A percentile compares a stretch with the other conserved stretches of the same genome.
Evolutionary conservation across 1,284 basidiomycete genomes (phyloP).

Genomic region (Fomitiporia mediterranea): DNA sequence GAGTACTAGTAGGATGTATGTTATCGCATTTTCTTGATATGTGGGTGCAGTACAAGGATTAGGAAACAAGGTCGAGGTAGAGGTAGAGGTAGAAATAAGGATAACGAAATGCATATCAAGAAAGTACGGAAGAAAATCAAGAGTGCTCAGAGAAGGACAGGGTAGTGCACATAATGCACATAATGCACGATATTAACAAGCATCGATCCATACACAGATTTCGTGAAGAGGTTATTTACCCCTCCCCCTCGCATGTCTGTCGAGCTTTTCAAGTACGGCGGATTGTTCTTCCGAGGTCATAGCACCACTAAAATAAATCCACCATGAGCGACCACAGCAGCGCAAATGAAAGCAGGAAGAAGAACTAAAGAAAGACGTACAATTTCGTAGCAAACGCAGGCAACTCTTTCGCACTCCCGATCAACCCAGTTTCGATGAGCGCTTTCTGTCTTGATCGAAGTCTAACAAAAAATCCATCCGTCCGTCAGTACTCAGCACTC

Average conservation of each 20-base stretch:
- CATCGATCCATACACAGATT: background rate
- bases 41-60: no score
- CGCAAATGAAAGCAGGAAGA: background rate
- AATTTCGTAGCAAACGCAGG: slow-evolving; percentile 57
- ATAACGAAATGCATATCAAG: background rate
- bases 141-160: background rate
- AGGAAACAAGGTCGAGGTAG: no score
- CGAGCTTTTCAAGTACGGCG: slow-evolving; percentile 14
- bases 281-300: slow-evolving; percentile 19
- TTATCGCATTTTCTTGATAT: no score
- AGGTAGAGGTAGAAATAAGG: background rate
- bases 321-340: background rate
- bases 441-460: slow-evolving; percentile 50
- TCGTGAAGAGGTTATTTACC: background rate
- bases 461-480: no score
- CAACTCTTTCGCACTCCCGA: slow-evolving; percentile 45
- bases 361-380: slow-evolving; percentile 36
- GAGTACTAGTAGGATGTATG: background rate
- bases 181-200: background rate
- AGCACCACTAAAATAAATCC: no score
- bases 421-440: slow-evolving; percentile 54
- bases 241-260: slow-evolving; percentile 12
- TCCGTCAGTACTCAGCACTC: no score
- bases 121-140: background rate
- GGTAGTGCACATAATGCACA: background rate